These are phyloP conservation scores for Lignosus rhinocerotis DNA, from an alignment of 1,284 basidiomycete genomes.

Conservation along the genomic window DNA sequence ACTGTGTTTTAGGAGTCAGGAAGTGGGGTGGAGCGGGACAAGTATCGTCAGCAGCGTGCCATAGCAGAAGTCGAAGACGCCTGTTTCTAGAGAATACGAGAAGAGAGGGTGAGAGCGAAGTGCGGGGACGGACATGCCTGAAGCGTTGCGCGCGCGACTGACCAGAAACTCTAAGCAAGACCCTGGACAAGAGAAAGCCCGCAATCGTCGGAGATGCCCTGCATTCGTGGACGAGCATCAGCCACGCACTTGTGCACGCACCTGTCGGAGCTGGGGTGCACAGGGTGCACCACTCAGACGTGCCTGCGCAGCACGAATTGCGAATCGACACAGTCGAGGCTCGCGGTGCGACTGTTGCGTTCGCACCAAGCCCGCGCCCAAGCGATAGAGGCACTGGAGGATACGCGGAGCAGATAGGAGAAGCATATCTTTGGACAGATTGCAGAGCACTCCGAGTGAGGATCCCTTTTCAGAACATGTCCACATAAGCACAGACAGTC, in stretches of 20 bases:
- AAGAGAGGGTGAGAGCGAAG: background rate
- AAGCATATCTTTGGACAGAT: background rate
- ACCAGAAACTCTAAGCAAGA: background rate
- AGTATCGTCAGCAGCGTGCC: constrained; percentile 1
- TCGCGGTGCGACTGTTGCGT: background rate
- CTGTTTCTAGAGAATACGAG: background rate
- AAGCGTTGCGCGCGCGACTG: background rate
- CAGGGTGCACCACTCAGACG: background rate
- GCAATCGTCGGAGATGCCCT: background rate
- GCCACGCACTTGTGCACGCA: background rate
- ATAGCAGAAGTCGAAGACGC: background rate
- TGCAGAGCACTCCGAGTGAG: background rate
- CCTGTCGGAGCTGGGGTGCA: background rate
- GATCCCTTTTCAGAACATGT: background rate
- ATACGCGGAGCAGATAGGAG: background rate
- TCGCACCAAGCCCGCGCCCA: background rate
- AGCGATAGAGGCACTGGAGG: background rate
- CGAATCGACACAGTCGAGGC: background rate
- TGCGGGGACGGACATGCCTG: constrained; percentile 1
- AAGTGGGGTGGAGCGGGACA: background rate
- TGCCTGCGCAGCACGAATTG: background rate
- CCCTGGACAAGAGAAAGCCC: background rate
- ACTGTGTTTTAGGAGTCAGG: background rate
- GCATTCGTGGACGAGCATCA: background rate
- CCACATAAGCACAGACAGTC: background rate